Percentiles rank a stretch among this genome's conserved stretches.
These are phyloP conservation scores for Verticillium albo-atrum DNA, from an alignment of 2,329 filamentous ascomycete species.

Conservation along the genomic window DNA sequence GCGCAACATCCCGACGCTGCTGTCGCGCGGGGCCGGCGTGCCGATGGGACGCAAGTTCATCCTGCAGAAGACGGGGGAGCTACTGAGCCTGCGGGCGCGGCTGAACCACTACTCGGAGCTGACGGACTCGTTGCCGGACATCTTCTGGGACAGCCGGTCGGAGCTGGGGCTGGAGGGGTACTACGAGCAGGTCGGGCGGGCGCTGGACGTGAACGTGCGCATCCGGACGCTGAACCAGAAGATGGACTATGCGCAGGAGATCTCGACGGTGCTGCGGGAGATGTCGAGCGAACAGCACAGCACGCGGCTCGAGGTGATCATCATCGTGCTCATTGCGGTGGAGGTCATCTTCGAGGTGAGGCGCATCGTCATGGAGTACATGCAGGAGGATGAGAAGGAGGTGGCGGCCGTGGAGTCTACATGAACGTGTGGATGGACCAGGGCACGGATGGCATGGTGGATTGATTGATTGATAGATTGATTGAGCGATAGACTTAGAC, in stretches of 20 bases:
- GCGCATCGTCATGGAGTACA: conserved; percentile 62
- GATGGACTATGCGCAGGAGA: conserved; percentile 97
- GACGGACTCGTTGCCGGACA: conserved; percentile 88
- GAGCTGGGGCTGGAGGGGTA: conserved; percentile 90
- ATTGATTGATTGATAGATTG: no score
- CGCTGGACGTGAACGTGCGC: conserved; percentile 84
- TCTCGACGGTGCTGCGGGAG: conserved; percentile 82
- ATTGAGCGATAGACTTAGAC: neutral
- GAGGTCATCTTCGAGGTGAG: conserved; percentile 87
- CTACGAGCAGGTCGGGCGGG: conserved; percentile 88
- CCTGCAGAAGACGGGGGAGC: conserved; percentile 86
- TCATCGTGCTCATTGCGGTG: conserved; percentile 87
- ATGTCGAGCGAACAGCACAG: conserved; percentile 88
- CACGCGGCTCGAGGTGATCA: conserved; percentile 87
- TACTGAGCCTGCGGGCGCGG: conserved; percentile 83
- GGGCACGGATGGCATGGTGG: no score
- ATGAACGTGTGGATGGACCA: no score
- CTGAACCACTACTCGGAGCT: conserved; percentile 96
- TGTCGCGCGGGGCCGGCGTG: conserved; percentile 57
- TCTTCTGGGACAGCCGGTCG: conserved; percentile 91
- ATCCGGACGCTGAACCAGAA: conserved; percentile 93
- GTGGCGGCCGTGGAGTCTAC: conserved; percentile 5
- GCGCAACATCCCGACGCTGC: conserved; percentile 70
- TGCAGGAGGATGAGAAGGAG: conserved; percentile 26
- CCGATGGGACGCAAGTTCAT: conserved; percentile 65